Conservation (phyloP, 495 filamentous ascomycete species). For the Podospora didyma region DNA sequence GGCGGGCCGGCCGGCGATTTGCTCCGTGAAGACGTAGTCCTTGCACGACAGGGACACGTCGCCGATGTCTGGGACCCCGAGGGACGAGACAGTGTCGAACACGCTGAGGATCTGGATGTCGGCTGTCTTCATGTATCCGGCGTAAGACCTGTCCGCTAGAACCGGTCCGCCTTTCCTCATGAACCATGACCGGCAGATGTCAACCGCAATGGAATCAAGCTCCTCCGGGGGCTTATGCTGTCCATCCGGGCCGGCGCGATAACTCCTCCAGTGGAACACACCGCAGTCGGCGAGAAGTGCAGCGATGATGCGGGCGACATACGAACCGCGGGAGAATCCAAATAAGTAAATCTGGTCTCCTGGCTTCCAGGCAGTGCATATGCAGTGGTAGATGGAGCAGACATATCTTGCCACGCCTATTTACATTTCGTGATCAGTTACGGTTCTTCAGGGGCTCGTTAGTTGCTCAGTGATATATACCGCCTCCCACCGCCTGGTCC, state of each 20-base stretch:
- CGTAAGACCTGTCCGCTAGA: constrained; percentile 14
- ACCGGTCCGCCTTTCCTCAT: constrained; percentile 38
- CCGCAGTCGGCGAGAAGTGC: constrained; percentile 35
- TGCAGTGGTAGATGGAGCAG: not conserved
- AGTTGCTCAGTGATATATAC: not conserved
- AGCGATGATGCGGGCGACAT: constrained; percentile 39
- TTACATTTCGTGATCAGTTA: not conserved
- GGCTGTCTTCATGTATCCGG: constrained; percentile 11
- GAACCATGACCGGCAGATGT: constrained; percentile 67
- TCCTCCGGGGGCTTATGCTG: not conserved
- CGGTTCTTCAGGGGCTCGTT: not conserved
- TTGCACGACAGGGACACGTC: constrained; percentile 42
- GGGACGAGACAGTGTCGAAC: constrained; percentile 48
- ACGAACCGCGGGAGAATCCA: constrained; percentile 42
- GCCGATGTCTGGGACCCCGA: constrained; percentile 51
- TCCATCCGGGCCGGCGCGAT: not conserved
- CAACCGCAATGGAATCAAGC: constrained; percentile 53
- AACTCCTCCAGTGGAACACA: constrained; percentile 24
- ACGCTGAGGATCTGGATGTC: constrained; percentile 53
- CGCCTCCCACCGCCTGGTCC: not conserved
- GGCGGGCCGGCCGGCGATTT: constrained; percentile 24
- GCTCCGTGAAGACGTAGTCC: constrained; percentile 23
- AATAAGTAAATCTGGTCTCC: constrained; percentile 41
- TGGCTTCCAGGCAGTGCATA: constrained; percentile 1
- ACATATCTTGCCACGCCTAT: not conserved